Conservation (phyloP, 1,284 basidiomycete species). For the Boletus mariae region DNA sequence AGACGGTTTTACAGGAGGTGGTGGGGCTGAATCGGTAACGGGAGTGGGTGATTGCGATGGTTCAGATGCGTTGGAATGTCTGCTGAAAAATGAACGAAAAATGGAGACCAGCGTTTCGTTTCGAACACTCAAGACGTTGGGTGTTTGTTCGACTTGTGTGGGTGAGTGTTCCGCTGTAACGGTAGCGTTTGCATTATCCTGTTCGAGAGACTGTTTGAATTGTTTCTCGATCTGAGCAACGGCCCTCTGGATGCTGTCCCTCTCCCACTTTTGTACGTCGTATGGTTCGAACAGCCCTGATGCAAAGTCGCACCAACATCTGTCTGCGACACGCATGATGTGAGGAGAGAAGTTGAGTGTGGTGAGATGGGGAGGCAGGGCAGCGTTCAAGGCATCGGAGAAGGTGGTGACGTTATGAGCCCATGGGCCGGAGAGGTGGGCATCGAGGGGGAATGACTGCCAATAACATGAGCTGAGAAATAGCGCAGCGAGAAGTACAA, state of each 20-base stretch:
- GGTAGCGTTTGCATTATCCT: constrained; percentile 10
- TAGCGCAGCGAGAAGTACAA: constrained; percentile 69
- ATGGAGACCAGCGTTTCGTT: constrained; percentile 23
- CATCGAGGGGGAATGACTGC: constrained; percentile 69
- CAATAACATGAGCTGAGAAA: constrained; percentile 83
- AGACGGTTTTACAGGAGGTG: constrained; percentile 4
- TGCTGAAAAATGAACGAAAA: constrained; percentile 22
- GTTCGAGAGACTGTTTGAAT: constrained; percentile 26
- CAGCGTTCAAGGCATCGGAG: constrained; percentile 52
- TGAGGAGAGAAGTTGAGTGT: constrained; percentile 29
- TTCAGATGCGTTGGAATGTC: constrained; percentile 6
- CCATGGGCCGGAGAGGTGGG: constrained; percentile 60
- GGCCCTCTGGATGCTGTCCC: constrained; percentile 50
- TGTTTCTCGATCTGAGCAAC: constrained; percentile 46
- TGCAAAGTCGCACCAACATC: constrained; percentile 78
- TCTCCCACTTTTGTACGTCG: constrained; percentile 70
- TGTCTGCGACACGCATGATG: constrained; percentile 60
- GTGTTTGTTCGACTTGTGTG: constrained; percentile 4
- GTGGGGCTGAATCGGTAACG: neutral
- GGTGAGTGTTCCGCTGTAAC: constrained; percentile 5
- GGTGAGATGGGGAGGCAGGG: constrained; percentile 34
- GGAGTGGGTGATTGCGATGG: neutral
- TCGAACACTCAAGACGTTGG: constrained; percentile 1
- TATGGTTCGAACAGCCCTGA: constrained; percentile 66
- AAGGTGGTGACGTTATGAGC: constrained; percentile 66